Evolutionary conservation across 352 stramenopile species (phyloP), one percentile per base, ranked within the genome.

Genomic region (Phytophthora chlamydospora): DNA sequence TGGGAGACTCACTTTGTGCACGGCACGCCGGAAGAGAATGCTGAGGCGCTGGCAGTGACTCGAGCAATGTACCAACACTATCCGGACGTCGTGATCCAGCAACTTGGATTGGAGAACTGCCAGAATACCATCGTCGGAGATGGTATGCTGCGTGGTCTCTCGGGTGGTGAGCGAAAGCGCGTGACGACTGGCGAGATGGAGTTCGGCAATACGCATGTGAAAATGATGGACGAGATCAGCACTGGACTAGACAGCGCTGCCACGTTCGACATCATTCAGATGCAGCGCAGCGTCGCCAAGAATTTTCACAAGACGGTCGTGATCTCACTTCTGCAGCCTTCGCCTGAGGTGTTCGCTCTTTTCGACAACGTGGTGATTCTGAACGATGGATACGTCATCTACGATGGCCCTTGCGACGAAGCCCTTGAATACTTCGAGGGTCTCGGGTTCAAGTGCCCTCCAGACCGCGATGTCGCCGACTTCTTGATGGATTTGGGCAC

Each of bases 131-230:
- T 66, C n/a, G 42, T 66, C 14, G 51, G 59, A 6, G 59, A 68
- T 35, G 41, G 27, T 14, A 76, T 89, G 51, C 43, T 76, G 2
- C 75, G 80, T 39, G 83, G 83, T 19, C 67, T 93, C 10, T 91
- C 78, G 0, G 83, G 83, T 10, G 83, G 83, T 7, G 78, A 93
- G 42, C 69, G 76, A 10, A 87, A 89, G 67, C 79, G 83, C 17
- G 80, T 91, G 32, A 91, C 80, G 14, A 80, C 71, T 0, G 83
- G 80, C 12, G 79, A 91, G 73, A 98, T 98, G 77, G 68, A 92
- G 32, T 83, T 93, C 45, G 73, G 75, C 24, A 69, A 62, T 24
- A 42, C 49, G 32, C 47, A 55, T 21, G 59, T 68, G 29, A 62
- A 62, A 24, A 47, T 68, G 44, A 62, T 68, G 59, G 59, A 68